A percentile compares a stretch with the other conserved stretches of the same genome.
Evolutionary conservation across 345 rosid species (phyloP).

Genomic region (Rhizophora mangle): DNA sequence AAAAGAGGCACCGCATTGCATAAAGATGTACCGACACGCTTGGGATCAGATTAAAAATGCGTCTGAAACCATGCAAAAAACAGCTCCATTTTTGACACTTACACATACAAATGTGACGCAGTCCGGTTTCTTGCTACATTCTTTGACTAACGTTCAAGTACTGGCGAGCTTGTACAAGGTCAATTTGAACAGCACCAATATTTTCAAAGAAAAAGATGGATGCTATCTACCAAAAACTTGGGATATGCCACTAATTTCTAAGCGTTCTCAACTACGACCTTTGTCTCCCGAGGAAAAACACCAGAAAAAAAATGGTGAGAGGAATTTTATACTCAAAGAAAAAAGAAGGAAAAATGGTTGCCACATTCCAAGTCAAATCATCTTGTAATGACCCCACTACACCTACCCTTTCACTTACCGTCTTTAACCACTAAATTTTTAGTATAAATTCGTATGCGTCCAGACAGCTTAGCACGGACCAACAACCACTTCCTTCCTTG

Average conservation of each 20-base stretch:
- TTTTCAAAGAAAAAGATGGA: background rate
- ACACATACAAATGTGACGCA: too few relatives aligned
- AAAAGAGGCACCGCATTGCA: background rate
- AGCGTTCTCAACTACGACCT: background rate
- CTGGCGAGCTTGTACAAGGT: background rate
- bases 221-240: too few relatives aligned
- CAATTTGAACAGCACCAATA: constrained; percentile 6
- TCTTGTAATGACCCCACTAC: background rate
- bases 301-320: too few relatives aligned
- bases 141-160: constrained; percentile 1
- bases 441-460: constrained; percentile 1
- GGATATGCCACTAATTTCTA: background rate
- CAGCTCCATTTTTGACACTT: too few relatives aligned
- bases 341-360: too few relatives aligned
- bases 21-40: constrained; percentile 7
- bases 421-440: background rate
- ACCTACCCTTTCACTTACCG: background rate
- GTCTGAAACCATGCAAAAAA: too few relatives aligned
- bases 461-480: background rate
- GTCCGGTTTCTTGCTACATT: background rate
- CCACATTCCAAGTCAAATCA: constrained; percentile 8
- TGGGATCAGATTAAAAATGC: background rate
- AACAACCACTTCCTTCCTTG: background rate
- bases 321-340: too few relatives aligned
- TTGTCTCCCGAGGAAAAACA: too few relatives aligned